A percentile compares a stretch with the other conserved stretches of the same genome.
These are phyloP conservation scores for Paraconiothyrium sp. DNA, from an alignment of 2,329 filamentous ascomycete genomes.

Conservation along the genomic window DNA sequence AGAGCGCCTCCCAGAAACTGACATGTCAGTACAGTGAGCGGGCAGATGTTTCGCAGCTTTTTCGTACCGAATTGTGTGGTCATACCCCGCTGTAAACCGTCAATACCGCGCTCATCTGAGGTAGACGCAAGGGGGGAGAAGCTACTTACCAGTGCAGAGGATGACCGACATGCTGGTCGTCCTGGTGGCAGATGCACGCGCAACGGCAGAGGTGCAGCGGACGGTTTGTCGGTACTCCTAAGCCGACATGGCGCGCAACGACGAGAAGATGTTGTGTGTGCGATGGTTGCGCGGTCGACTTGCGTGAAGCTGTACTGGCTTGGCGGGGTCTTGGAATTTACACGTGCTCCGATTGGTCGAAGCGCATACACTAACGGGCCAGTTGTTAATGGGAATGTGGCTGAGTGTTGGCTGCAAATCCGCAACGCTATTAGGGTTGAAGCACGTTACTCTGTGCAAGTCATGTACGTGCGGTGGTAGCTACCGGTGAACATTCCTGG, in stretches of 20 bases:
- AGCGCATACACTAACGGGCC: neutral
- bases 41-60: neutral
- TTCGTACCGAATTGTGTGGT: conserved; percentile 76
- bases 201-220: neutral
- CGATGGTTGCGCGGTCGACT: conserved; percentile 3
- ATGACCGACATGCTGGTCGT: conserved; percentile 68
- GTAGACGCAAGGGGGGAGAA: conserved; percentile 8
- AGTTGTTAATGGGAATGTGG: neutral
- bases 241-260: conserved; percentile 5
- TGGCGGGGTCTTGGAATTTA: conserved; percentile 15
- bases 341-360: conserved; percentile 13
- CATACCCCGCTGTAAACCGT: conserved; percentile 69
- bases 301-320: neutral
- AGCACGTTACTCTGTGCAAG: neutral
- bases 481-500: conserved; percentile 4
- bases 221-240: neutral
- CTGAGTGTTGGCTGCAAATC: neutral
- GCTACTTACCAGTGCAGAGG: conserved; percentile 68
- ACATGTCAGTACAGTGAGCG: conserved; percentile 1
- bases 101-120: conserved; percentile 21
- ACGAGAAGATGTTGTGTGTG: conserved; percentile 1
- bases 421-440: neutral
- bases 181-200: neutral
- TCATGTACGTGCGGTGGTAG: neutral
- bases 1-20: conserved; percentile 98